Base-by-base conservation (phyloP, 1,139 yeast species). In the Debaryomyces psychrophilus region DNA sequence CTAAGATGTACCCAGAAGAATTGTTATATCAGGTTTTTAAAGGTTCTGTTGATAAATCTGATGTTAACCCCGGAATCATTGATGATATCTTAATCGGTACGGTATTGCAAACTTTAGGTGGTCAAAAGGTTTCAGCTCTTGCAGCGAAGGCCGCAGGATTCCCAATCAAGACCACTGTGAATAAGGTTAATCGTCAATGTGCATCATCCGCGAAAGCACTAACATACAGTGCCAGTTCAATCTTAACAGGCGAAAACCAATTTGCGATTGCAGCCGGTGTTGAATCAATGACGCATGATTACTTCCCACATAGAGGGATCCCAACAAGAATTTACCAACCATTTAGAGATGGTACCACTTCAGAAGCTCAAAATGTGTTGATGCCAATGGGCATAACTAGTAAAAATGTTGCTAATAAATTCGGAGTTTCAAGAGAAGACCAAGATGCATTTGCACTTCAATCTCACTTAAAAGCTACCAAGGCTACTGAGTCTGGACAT, bases 41-140 rank as follows among this genome's bases (percentile, higher is more conserved):
- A 41, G 72, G 69, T 3, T 56, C 71, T 1, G 40, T 69, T 7
- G 58, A 58, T 8, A 59, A 55, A 36, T 51, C 69, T 11, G 57
- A 59, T 8, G 54, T 69, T 25, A 66, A 67, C 36, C 59, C 63
- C 26, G 50, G 49, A 6, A 51, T 79, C 53, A 78, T 89, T 50
- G 92, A 84, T 54, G 96, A 89, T 56, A 79, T 88, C 46, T 82
- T 83, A 33, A 83, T 87, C 50, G 96, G 96, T 53, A 87, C 90
- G 63, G 95, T 88, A 33, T 74, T 89, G 60, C 87, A 87, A 68
- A 78, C 82, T 35, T 93, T 95, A 47, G 90, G 95, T 22, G 95
- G 95, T 56, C 95, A 88, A 47, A 85, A 83, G 48, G 95, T 88
- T 62, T 92, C 87, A 67, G 78, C 92, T 53, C 95, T 93, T 41